Evolutionary conservation across 2,329 filamentous ascomycete species (phyloP), one percentile per base, ranked within the genome.

Genomic region (Trichoderma endophyticum): DNA sequence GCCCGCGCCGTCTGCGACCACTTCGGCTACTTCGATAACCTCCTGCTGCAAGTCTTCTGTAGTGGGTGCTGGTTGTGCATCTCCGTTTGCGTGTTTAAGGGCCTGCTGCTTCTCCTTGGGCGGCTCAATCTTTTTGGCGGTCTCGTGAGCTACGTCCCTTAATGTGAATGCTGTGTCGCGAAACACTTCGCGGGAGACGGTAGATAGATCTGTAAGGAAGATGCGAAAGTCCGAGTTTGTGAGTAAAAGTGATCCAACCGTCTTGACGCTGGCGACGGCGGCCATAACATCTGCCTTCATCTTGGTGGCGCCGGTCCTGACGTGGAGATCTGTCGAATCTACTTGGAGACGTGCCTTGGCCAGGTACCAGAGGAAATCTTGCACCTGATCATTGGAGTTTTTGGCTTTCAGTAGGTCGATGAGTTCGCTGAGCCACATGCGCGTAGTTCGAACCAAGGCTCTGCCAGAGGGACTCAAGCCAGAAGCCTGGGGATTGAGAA

Each of bases 211-310:
- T 12, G 91, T 89, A 59, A 98, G 84, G 77, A 98, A 94, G 7
- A 95, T 86, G 51, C 95, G 91, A 80, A 98, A 98, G 77, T 98
- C 94, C 0, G 92, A 90, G 79, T 98, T 98, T 15, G 93, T 94
- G 57, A 98, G 84, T 1, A 98, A 87, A n/a, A 98, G 84, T 3
- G 91, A 92, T 34, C 92, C 91, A 0, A 98, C 89, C 0, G 94
- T 97, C 72, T 90, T 91, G 62, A 97, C 83, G 79, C 94, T 97
- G 78, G 92, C 86, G 77, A 95, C 95, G 18, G 93, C 78, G 1
- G 81, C 81, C 6, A 78, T 76, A 8, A 74, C 77, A 65, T 82
- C 78, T n/a, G 80, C 80, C 72, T 77, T 79, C 39, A 78, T 78
- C 68, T 78, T 81, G 73, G 77, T 77, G 3, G 77, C 75, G 4